Percentiles rank a stretch among this genome's conserved stretches.
Conservation (phyloP, 129 eudicot species). For the Flaveria ramosissima region DNA sequence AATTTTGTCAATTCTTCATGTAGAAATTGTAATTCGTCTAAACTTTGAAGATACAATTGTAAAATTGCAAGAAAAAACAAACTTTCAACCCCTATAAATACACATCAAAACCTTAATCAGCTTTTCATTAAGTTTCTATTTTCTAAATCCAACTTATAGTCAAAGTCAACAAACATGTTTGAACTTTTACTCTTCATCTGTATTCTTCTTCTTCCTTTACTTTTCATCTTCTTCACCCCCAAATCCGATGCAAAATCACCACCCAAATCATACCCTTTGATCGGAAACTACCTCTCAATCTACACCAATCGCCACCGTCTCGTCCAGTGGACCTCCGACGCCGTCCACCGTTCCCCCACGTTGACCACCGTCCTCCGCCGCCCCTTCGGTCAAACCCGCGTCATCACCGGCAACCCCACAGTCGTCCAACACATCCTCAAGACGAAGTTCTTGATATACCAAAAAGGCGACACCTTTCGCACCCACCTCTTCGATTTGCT, state of each 20-base stretch:
- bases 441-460: constrained; percentile 40
- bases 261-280: constrained; percentile 48
- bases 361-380: constrained; percentile 45
- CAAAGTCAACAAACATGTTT: constrained; percentile 18
- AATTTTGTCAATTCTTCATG: too few relatives aligned
- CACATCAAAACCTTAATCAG: too few relatives aligned
- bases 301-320: constrained; percentile 37
- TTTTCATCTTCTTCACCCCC: constrained; percentile 15
- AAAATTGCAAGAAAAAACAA: too few relatives aligned
- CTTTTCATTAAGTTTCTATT: too few relatives aligned
- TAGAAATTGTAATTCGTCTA: too few relatives aligned
- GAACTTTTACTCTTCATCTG: constrained; percentile 28
- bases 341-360: constrained; percentile 36
- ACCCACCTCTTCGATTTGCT: too few relatives aligned
- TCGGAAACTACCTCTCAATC: constrained; percentile 47
- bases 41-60: too few relatives aligned
- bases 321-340: constrained; percentile 46
- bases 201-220: constrained; percentile 22
- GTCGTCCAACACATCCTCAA: constrained; percentile 61
- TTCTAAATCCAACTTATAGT: too few relatives aligned
- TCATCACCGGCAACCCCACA: constrained; percentile 59
- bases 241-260: neutral
- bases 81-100: too few relatives aligned
- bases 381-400: constrained; percentile 46
- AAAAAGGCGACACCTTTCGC: too few relatives aligned